Conservation (phyloP, 139 green algal genomes). For the Chlorella sp. region DNA sequence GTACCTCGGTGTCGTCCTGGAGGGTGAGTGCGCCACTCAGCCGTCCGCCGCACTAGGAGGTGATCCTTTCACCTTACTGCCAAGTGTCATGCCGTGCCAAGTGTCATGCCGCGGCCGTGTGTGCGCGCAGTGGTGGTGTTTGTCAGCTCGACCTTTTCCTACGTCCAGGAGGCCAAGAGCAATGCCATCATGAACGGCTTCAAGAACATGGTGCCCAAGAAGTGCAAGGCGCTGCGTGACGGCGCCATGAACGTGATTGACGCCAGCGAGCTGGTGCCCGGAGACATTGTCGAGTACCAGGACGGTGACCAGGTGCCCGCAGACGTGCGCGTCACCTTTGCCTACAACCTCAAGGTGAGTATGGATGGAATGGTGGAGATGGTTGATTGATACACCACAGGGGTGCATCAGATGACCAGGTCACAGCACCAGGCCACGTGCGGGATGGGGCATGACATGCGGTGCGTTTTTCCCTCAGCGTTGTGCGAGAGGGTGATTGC, state of each 20-base stretch:
- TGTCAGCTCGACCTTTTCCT: constrained; percentile 46
- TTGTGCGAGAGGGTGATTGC: background rate
- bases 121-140: constrained; percentile 23
- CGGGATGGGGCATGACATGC: no score
- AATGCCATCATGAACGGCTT: constrained; percentile 73
- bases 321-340: constrained; percentile 30
- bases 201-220: constrained; percentile 66
- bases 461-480: no score
- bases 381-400: no score
- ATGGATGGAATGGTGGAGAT: no score
- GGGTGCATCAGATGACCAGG: no score
- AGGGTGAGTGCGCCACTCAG: constrained; percentile 2
- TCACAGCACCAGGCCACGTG: no score
- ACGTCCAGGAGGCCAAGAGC: constrained; percentile 64
- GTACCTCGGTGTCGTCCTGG: constrained; percentile 68
- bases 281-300: constrained; percentile 21
- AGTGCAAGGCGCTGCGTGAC: constrained; percentile 40
- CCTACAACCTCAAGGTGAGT: constrained; percentile 30
- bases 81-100: no score
- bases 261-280: constrained; percentile 31
- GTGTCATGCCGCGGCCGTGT: no score
- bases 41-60: no score
- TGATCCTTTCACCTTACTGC: no score
- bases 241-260: constrained; percentile 17
- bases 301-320: constrained; percentile 33